Conservation (phyloP, 2,329 filamentous ascomycete genomes). For the Fusarium lyarnte region DNA sequence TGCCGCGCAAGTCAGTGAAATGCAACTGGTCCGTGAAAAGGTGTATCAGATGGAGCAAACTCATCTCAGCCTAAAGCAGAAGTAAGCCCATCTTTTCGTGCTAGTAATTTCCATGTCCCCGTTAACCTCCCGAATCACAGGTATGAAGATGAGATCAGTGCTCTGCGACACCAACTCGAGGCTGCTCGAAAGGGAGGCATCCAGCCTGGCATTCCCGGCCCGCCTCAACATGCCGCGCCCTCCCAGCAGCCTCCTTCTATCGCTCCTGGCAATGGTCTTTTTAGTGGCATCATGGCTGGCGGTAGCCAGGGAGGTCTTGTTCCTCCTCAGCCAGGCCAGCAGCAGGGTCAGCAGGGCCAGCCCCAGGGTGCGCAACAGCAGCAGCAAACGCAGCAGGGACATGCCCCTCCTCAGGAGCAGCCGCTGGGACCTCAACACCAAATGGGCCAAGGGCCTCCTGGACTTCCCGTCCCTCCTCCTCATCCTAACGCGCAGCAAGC, state of each 20-base stretch:
- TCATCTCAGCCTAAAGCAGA: slow-evolving; percentile 87
- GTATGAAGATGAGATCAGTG: slow-evolving; percentile 90
- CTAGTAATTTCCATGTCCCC: background rate
- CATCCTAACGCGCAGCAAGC: slow-evolving; percentile 73
- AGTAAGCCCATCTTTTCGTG: slow-evolving; percentile 66
- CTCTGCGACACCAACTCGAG: slow-evolving; percentile 87
- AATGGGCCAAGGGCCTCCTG: slow-evolving; percentile 80
- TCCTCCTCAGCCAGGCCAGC: slow-evolving; percentile 77
- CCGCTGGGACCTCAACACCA: slow-evolving; percentile 60
- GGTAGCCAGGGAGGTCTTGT: slow-evolving; percentile 84
- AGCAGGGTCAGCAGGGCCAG: slow-evolving; percentile 60
- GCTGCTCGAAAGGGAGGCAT: slow-evolving; percentile 72
- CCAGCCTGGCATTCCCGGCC: slow-evolving; percentile 69
- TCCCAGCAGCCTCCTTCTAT: slow-evolving; percentile 89
- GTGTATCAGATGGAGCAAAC: slow-evolving; percentile 92
- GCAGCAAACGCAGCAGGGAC: slow-evolving; percentile 49
- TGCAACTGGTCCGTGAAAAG: slow-evolving; percentile 92
- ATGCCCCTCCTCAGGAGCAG: slow-evolving; percentile 75
- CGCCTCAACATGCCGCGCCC: slow-evolving; percentile 79
- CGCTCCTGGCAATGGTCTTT: slow-evolving; percentile 90
- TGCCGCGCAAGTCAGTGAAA: slow-evolving; percentile 89
- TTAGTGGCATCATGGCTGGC: slow-evolving; percentile 95
- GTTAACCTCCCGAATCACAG: slow-evolving; percentile 57
- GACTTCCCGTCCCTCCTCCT: slow-evolving; percentile 66
- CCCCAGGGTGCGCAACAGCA: slow-evolving; percentile 58